Evolutionary conservation across 805 yeast species (phyloP), one percentile per base, ranked within the genome.

Genomic region (Isabelozyma gotoi): DNA sequence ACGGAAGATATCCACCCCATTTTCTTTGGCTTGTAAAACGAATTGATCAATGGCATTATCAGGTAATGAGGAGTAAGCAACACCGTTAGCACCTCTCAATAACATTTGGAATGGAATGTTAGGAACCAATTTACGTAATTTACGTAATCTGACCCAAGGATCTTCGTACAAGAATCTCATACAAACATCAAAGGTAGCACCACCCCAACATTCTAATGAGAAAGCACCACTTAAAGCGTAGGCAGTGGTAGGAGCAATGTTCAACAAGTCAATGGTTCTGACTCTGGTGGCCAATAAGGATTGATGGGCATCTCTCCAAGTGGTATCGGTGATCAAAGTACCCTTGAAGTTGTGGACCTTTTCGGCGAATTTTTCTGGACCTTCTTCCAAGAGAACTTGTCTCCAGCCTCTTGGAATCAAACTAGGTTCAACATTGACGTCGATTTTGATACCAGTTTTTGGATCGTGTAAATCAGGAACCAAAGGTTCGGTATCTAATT

Each of bases 271-370:
- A 55, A 87, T 79, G 18, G 99, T 94, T 72, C 99, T 84, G 32
- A 94, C 95, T 71, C 99, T 86, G 34, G 99, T 94, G 7, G 99
- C 99, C 60, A 94, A 77, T 56, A 94, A 73, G 18, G 97, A 91
- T 77, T 94, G 99, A 72, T 94, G 99, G 31, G 99, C 99, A 70
- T 94, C 99, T 82, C 99, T 89, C 99, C 99, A 94, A 7, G 99
- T 94, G 43, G 99, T 94, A 68, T 94, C 99, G 88, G 95, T 94
- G 58, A 94, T 72, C 66, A 94, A 75, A 53, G 96, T 84, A 59
- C 99, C 99, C 42, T 88, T 73, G 71, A 81, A 83, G 14, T 72
- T 67, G 65, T 97, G 82, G 46, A 94, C 96, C 58, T 88, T 84
- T 71, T 84, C 78, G 55, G 97, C 96, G 62, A 94, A 94, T 24